These are phyloP conservation scores for Eucommia ulmoides DNA, from an alignment of 257 asterid species.

Conservation along the genomic window DNA sequence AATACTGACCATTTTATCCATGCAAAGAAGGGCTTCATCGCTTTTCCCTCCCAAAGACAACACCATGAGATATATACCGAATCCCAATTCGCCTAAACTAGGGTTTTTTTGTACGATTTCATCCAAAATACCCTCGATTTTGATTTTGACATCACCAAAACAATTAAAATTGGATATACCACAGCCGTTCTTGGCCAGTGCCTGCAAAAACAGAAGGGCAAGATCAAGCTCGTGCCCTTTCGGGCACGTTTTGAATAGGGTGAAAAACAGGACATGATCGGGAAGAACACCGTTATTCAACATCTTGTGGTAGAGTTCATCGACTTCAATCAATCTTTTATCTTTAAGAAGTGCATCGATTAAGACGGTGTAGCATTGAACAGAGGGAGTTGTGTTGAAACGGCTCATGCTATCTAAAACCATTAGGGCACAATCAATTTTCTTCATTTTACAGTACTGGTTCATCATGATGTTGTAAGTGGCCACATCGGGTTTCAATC, in stretches of 20 bases:
- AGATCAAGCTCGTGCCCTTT: constrained; percentile 32
- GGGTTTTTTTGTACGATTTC: constrained; percentile 22
- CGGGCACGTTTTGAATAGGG: constrained; percentile 25
- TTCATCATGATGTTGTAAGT: constrained; percentile 45
- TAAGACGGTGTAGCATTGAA: constrained; percentile 45
- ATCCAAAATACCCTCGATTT: constrained; percentile 33
- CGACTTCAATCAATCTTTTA: constrained; percentile 26
- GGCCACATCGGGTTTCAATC: constrained; percentile 33
- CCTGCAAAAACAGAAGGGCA: constrained; percentile 31
- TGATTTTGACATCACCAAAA: constrained; percentile 15
- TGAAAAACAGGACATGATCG: constrained; percentile 49
- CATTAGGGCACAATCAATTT: constrained; percentile 32
- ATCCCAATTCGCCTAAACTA: constrained; percentile 24
- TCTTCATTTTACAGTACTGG: constrained; percentile 31
- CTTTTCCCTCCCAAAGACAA: constrained; percentile 34
- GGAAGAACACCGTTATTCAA: constrained; percentile 36
- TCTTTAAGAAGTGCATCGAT: constrained; percentile 38
- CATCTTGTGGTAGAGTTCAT: constrained; percentile 26
- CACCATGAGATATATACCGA: constrained; percentile 46
- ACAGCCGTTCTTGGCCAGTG: constrained; percentile 35
- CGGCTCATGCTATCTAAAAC: constrained; percentile 28
- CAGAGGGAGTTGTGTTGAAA: constrained; percentile 24
- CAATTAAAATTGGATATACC: constrained; percentile 13
- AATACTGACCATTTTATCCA: constrained; percentile 31
- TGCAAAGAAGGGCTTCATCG: constrained; percentile 27